phyloP scores from a whole-genome alignment of 352 stramenopile species.

The Phytophthora fragariaefolia region DNA sequence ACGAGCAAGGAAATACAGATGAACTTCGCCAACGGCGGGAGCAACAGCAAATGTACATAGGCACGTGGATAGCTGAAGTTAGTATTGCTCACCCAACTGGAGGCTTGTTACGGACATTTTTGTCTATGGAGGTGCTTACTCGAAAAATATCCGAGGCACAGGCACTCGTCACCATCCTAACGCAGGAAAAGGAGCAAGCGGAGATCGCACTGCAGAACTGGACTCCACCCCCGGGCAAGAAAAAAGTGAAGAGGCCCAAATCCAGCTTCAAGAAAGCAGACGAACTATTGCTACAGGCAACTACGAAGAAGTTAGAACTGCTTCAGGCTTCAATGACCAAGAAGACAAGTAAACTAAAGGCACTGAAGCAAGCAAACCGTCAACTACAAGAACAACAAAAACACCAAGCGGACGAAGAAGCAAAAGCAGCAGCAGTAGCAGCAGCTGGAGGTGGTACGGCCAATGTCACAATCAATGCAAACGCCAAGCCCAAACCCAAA shows the following conservation, averaged over 20 bases:
- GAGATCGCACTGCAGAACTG: constrained; percentile 24
- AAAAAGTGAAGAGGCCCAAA: constrained; percentile 39
- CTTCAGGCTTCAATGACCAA: constrained; percentile 48
- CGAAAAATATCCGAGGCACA: constrained; percentile 63
- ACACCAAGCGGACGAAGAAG: constrained; percentile 11
- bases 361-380: constrained; percentile 48
- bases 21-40: constrained; percentile 11
- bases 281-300: constrained; percentile 44
- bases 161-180: constrained; percentile 57
- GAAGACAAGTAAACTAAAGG: constrained; percentile 74
- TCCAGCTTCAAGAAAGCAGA: constrained; percentile 42
- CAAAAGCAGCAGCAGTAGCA: not conserved
- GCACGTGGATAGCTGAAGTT: constrained; percentile 89
- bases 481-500: constrained; percentile 29
- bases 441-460: not conserved
- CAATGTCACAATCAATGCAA: constrained; percentile 5
- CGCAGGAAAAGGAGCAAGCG: constrained; percentile 51
- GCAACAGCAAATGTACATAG: constrained; percentile 62
- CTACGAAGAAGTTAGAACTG: constrained; percentile 39
- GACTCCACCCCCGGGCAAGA: constrained; percentile 33
- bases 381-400: constrained; percentile 21
- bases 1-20: not conserved
- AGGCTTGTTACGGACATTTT: constrained; percentile 71
- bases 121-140: constrained; percentile 75
- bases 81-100: constrained; percentile 80